phyloP scores from a whole-genome alignment of 306 rosid species.

The Potentilla sterilis region DNA sequence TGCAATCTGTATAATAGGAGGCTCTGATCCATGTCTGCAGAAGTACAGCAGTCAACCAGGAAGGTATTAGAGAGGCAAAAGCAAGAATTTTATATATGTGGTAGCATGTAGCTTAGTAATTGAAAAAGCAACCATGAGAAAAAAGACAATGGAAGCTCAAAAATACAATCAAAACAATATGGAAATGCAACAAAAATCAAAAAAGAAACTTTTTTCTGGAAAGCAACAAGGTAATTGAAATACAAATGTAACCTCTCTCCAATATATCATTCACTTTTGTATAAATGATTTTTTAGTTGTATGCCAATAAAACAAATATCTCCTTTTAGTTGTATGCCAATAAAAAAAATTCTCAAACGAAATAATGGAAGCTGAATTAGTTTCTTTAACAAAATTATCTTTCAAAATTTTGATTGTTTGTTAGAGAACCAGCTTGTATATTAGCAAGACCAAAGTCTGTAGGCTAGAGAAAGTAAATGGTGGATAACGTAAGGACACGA shows the following conservation, averaged over 20 bases:
- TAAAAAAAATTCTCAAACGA: not conserved
- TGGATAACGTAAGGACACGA: not conserved
- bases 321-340: not conserved
- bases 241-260: not conserved
- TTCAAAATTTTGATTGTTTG: not conserved
- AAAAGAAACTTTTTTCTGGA: not conserved
- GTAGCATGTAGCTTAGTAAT: slow-evolving; percentile 1
- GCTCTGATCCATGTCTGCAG: slow-evolving; percentile 64
- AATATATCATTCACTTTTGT: not conserved
- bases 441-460: not conserved
- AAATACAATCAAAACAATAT: not conserved
- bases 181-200: not conserved
- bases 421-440: not conserved
- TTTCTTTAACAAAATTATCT: not conserved
- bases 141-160: not conserved
- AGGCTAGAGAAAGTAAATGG: not conserved
- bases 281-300: not conserved
- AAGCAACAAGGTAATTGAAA: slow-evolving; percentile 8
- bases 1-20: slow-evolving; percentile 84
- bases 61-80: slow-evolving; percentile 23
- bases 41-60: slow-evolving; percentile 11
- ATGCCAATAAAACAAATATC: not conserved
- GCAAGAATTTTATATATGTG: slow-evolving; percentile 4
- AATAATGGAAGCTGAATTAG: not conserved
- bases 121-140: not conserved